Conservation (phyloP, 2,329 filamentous ascomycete genomes). For the Tetracladium maxilliforme region DNA sequence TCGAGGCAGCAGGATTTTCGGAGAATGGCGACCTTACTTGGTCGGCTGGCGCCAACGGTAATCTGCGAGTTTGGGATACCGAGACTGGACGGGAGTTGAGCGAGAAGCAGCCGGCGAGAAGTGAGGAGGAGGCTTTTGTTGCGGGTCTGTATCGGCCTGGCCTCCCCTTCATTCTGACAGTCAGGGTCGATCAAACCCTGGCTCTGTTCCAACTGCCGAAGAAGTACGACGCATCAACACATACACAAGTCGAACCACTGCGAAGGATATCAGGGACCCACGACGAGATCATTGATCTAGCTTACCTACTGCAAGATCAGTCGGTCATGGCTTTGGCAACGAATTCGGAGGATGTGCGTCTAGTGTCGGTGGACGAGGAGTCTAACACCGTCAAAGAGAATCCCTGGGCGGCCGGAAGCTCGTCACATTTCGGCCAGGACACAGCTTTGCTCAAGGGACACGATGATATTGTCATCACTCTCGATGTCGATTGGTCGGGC, state of each 20-base stretch:
- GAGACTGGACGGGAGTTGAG: slow-evolving; percentile 68
- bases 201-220: slow-evolving; percentile 47
- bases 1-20: slow-evolving; percentile 75
- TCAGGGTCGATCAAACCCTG: slow-evolving; percentile 83
- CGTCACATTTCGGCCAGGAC: slow-evolving; percentile 75
- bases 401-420: slow-evolving; percentile 12
- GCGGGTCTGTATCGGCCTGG: slow-evolving; percentile 51
- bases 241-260: too few species aligned
- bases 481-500: slow-evolving; percentile 93
- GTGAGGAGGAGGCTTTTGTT: slow-evolving; percentile 54
- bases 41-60: slow-evolving; percentile 73
- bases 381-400: slow-evolving; percentile 18
- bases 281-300: slow-evolving; percentile 93
- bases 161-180: slow-evolving; percentile 58
- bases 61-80: slow-evolving; percentile 70
- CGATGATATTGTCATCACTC: slow-evolving; percentile 85
- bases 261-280: slow-evolving; percentile 88
- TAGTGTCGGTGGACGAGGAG: slow-evolving; percentile 50
- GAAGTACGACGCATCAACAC: slow-evolving; percentile 31
- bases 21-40: slow-evolving; percentile 58
- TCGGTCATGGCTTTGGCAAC: slow-evolving; percentile 82
- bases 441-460: slow-evolving; percentile 78
- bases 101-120: slow-evolving; percentile 46
- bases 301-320: slow-evolving; percentile 66
- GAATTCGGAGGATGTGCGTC: slow-evolving; percentile 83